Conservation (phyloP, 768 basidiomycete genomes). For the Chalciporus chontae region DNA sequence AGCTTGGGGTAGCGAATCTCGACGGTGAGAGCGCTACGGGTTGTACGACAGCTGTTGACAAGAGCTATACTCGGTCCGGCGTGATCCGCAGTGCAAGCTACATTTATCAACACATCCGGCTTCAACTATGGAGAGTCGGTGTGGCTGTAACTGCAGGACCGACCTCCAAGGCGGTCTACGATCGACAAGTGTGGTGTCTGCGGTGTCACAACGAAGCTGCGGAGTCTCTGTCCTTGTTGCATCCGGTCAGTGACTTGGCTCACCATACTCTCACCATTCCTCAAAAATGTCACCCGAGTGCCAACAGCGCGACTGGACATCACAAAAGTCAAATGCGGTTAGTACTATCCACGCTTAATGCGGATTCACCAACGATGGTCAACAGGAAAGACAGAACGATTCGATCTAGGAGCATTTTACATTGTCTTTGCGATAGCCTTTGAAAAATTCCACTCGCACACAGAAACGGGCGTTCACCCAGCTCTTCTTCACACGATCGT, state of each 20-base stretch:
- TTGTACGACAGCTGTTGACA: too few species aligned
- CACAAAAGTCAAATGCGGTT: conserved; percentile 31
- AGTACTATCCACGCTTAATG: neutral
- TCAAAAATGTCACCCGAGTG: conserved; percentile 25
- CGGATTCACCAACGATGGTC: too few species aligned
- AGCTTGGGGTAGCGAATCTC: too few species aligned
- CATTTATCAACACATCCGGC: too few species aligned
- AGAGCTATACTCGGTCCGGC: neutral
- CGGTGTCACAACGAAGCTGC: neutral
- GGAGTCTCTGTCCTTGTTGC: conserved; percentile 14
- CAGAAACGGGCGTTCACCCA: conserved; percentile 10
- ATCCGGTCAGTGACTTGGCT: too few species aligned
- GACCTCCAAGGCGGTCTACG: conserved; percentile 8
- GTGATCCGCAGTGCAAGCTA: neutral
- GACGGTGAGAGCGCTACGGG: too few species aligned
- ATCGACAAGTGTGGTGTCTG: conserved; percentile 19
- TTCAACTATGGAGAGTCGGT: too few species aligned
- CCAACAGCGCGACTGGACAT: conserved; percentile 31
- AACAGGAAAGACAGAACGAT: conserved; percentile 35
- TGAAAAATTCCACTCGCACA: conserved; percentile 18
- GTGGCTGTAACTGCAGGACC: neutral
- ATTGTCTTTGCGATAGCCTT: conserved; percentile 30
- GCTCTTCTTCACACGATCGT: conserved; percentile 29
- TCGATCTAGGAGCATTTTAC: conserved; percentile 32
- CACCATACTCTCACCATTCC: conserved; percentile 3